These are phyloP conservation scores for Vaccinium vitisidaea DNA, from an alignment of 148 eudicot species.

Conservation along the genomic window DNA sequence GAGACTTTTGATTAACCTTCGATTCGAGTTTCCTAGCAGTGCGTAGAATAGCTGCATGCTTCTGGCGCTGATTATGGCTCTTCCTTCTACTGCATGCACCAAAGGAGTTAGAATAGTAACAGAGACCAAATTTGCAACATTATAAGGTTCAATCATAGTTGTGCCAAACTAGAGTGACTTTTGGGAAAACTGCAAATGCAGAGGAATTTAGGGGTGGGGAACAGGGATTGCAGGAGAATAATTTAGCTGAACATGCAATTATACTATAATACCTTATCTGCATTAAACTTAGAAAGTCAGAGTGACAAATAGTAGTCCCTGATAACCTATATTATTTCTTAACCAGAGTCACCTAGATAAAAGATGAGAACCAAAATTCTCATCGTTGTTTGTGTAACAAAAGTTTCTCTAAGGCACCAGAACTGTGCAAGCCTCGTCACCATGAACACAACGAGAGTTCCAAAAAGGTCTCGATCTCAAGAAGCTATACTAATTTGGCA, in stretches of 20 bases:
- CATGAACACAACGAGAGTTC: background rate
- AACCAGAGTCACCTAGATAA: background rate
- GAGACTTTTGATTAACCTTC: conserved; percentile 30
- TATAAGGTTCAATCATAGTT: background rate
- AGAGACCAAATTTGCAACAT: background rate
- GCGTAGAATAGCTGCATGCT: conserved; percentile 59
- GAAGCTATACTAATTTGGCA: background rate
- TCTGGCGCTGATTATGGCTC: conserved; percentile 57
- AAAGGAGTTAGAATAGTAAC: conserved; percentile 6
- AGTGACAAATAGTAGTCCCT: background rate
- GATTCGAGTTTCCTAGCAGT: conserved; percentile 57
- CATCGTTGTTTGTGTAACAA: background rate
- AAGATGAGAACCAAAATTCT: background rate
- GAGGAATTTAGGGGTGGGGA: no score
- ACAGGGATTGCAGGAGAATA: background rate
- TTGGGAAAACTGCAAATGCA: background rate
- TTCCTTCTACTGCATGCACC: conserved; percentile 64
- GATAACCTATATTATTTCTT: background rate
- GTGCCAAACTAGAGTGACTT: background rate
- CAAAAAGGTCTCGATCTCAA: background rate
- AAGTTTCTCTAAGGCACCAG: background rate
- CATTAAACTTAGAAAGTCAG: background rate
- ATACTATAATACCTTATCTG: background rate
- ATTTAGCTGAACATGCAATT: background rate
- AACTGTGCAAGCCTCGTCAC: background rate